Evolutionary conservation across 1,284 basidiomycete species (phyloP), one percentile per base, ranked within the genome.

Genomic region (Bjerkandera adusta): DNA sequence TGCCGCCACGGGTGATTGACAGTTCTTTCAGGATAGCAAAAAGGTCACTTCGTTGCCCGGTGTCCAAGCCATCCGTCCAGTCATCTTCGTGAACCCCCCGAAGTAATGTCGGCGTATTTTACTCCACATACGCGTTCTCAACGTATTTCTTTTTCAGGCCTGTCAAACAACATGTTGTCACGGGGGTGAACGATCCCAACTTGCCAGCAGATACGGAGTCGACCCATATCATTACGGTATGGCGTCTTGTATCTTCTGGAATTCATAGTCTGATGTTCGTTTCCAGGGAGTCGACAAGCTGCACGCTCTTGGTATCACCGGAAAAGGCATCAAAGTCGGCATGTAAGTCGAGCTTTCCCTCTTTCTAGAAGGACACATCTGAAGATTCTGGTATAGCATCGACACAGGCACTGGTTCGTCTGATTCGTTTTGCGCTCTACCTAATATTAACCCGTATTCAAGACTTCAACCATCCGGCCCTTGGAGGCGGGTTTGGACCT

Each of bases 401-500:
- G 68, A 75, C 53, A 68, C 63, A 10, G 61, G 60, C 50, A 50
- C 40, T 24, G 50, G 50, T 51, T 12, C 33, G 42, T 32, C 2
- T 21, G 3, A 16, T 3, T 27, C n/a, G 8, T 20, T 4, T 7
- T 25, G 10, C 24, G 12, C 8, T 30, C 35, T 15, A 3, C 29
- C 8, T 12, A 15, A 16, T 8, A 26, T 6, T 36, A 13, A 7
- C 18, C 7, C n/a, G n/a, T n/a, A n/a, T n/a, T n/a, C n/a, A n/a
- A 25, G 80, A 83, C 58, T 83, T 79, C 59, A 82, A 74, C 2
- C 79, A 84, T 56, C 80, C 81, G 6, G 66, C 68, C 12, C 77
- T 89, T 44, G 85, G 80, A 29, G 80, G 76, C 11, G 81, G 72
- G 26, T 76, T 85, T 52, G 83, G 83, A 5, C 64, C 74, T 2